phyloP scores from a whole-genome alignment of 2,329 filamentous ascomycete genomes.

The Herpotrichia juniperi region DNA sequence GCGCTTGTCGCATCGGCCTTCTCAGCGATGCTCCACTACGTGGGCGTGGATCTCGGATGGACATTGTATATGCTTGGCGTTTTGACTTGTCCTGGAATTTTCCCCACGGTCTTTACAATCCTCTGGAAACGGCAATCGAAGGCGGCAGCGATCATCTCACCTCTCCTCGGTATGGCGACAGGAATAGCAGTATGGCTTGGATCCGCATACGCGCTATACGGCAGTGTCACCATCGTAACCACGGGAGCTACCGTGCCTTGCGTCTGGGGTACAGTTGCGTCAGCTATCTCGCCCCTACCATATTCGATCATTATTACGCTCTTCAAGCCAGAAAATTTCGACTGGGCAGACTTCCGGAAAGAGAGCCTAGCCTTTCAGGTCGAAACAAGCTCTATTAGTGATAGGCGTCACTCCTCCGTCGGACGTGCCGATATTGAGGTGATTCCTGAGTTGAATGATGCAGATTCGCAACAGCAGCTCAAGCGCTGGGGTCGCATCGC shows the following conservation, averaged over 20 bases:
- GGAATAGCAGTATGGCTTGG: constrained; percentile 62
- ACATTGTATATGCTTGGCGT: constrained; percentile 62
- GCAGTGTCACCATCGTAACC: constrained; percentile 54
- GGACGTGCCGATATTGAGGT: constrained; percentile 4
- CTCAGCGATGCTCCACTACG: constrained; percentile 60
- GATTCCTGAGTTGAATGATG: not conserved
- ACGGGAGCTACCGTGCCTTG: constrained; percentile 59
- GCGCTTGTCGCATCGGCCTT: constrained; percentile 59
- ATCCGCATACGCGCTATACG: constrained; percentile 54
- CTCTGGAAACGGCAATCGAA: constrained; percentile 59
- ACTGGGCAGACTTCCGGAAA: constrained; percentile 50
- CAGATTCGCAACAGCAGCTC: constrained; percentile 33
- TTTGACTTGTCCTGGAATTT: constrained; percentile 60
- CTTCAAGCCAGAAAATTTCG: constrained; percentile 50
- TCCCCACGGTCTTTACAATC: constrained; percentile 60
- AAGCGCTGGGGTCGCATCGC: constrained; percentile 57
- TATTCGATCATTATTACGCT: constrained; percentile 58
- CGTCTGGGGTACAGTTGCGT: constrained; percentile 60
- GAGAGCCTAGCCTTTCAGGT: constrained; percentile 50
- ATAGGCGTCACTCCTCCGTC: not conserved
- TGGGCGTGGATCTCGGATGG: constrained; percentile 61
- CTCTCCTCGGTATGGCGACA: constrained; percentile 57
- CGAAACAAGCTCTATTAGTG: constrained; percentile 5
- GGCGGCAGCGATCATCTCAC: constrained; percentile 57
- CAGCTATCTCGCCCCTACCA: constrained; percentile 46